Base-by-base conservation (phyloP, 129 eudicot genomes). In the Saposhnikovia divaricata region DNA sequence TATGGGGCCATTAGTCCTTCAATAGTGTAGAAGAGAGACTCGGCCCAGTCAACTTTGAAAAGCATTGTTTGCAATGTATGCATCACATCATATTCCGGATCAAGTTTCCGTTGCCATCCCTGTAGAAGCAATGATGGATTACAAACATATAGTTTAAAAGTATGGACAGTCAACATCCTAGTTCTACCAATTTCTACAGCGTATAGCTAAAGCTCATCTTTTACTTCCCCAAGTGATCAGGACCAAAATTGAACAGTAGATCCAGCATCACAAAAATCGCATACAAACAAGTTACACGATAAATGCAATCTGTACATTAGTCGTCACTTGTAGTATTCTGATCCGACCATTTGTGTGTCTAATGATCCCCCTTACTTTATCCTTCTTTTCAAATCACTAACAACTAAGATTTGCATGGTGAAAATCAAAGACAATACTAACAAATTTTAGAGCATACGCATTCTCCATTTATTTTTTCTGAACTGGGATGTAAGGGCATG, bases 51-150 rank as follows among this genome's bases (percentile, higher is more conserved):
- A 16, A 79, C 90, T 84, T 92, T 95, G 81, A 95, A 92, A 68
- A 95, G 83, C 83, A 95, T 80, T 48, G 84, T 80, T 76, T 86
- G 91, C 90, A 95, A 78, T 42, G 98, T 89, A 39, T 89, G 85
- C 89, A 95, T 82, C 74, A 87, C 94, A 53, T 95, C 92, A 80
- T 92, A 95, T 43, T 89, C 97, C 1, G 98, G 97, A 76, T 95
- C 98, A 44, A 95, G 92, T 80, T 95, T 95, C 84, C 94, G 75
- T 75, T 95, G 98, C 98, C 98, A 95, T 37, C 98, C 92, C 98
- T 95, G 82, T 81, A 87, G 27, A 42, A 73, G 48, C 71, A 53
- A 73, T 1, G 40, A 25, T 23, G 45, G 71, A 38, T 63, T 51
- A 53, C 27, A 48, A 14, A 50, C 44, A 50, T 16, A 34, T 2